A percentile compares a stretch with the other conserved stretches of the same genome.
Conservation (phyloP, 1,284 basidiomycete species). For the Violaceomyces palustris region DNA sequence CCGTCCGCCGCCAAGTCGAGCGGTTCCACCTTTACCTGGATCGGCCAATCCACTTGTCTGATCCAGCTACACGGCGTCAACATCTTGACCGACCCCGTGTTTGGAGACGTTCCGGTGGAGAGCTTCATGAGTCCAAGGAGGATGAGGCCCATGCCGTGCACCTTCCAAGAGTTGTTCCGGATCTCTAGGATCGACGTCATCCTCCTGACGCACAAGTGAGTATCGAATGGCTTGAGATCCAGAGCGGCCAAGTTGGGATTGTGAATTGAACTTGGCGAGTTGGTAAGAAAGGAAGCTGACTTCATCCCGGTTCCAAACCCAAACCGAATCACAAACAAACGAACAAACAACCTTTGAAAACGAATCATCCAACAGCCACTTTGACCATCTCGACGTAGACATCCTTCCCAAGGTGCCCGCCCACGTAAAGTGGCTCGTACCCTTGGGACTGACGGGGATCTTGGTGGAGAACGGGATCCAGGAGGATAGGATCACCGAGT, state of each 20-base stretch:
- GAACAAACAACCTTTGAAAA: no score
- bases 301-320: no score
- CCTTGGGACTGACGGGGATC: conserved; percentile 35
- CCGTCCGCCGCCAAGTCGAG: neutral
- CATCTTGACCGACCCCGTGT: conserved; percentile 58
- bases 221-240: neutral
- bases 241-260: no score
- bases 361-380: conserved; percentile 25
- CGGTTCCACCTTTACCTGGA: conserved; percentile 35
- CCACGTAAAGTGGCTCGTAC: conserved; percentile 42
- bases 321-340: no score
- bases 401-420: conserved; percentile 33
- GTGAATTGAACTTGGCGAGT: no score
- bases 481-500: conserved; percentile 29
- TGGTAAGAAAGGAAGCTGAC: no score
- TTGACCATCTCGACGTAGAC: conserved; percentile 43
- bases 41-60: conserved; percentile 49
- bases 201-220: conserved; percentile 56
- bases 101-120: conserved; percentile 55
- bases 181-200: conserved; percentile 54
- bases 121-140: conserved; percentile 54
- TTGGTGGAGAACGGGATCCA: conserved; percentile 34
- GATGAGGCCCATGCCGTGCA: conserved; percentile 55
- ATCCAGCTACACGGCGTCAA: conserved; percentile 56
- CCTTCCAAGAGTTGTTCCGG: conserved; percentile 49